A percentile compares a stretch with the other conserved stretches of the same genome.
Evolutionary conservation across 495 filamentous ascomycete species (phyloP).

Genomic region (Daldinia childiae): DNA sequence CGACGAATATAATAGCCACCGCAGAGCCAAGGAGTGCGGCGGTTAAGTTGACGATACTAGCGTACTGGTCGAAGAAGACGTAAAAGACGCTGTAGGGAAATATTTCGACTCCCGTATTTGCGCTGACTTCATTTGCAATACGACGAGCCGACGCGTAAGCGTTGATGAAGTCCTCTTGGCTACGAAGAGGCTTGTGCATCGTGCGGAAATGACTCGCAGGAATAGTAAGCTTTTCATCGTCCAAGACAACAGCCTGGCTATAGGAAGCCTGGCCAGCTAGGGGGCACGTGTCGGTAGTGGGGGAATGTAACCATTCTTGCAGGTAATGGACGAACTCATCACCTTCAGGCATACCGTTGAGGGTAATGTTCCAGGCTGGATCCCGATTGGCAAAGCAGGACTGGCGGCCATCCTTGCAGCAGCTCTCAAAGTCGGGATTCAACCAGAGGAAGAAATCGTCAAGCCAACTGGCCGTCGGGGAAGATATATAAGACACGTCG

Average conservation of each 20-base stretch:
- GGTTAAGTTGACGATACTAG: constrained; percentile 80
- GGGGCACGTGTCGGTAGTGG: constrained; percentile 83
- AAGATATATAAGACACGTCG: constrained; percentile 89
- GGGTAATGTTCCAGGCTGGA: constrained; percentile 85
- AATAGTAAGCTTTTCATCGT: constrained; percentile 69
- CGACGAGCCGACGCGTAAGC: constrained; percentile 90
- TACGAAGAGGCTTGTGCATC: constrained; percentile 82
- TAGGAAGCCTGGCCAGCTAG: constrained; percentile 90
- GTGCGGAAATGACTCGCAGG: constrained; percentile 91
- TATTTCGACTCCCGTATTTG: constrained; percentile 74
- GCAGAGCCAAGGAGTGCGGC: constrained; percentile 82
- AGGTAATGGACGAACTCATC: constrained; percentile 88
- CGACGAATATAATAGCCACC: constrained; percentile 79
- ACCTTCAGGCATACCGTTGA: constrained; percentile 91
- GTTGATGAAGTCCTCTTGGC: constrained; percentile 92
- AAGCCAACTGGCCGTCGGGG: constrained; percentile 93
- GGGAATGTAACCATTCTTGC: constrained; percentile 79
- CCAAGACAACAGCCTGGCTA: constrained; percentile 82
- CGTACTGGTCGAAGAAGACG: constrained; percentile 98
- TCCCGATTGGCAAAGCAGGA: constrained; percentile 80
- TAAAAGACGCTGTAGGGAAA: constrained; percentile 98
- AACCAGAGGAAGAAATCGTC: constrained; percentile 98
- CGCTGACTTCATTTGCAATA: constrained; percentile 77
- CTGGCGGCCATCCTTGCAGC: constrained; percentile 72
- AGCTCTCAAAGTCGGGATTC: constrained; percentile 81